Evolutionary conservation across 140 eudicot genomes (phyloP).

Genomic region (Senecio squalidus): DNA sequence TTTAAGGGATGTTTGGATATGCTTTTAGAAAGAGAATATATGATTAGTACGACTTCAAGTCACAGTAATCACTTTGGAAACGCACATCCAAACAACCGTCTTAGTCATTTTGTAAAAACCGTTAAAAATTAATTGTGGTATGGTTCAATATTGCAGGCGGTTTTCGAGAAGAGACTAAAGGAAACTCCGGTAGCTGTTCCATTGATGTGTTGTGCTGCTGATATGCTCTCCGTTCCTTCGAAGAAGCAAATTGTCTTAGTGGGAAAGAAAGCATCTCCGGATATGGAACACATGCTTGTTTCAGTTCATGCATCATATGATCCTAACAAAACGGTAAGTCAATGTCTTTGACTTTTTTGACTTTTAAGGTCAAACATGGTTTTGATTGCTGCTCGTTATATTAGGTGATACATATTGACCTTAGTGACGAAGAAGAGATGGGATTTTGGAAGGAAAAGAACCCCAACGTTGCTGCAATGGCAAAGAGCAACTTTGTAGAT

Average conservation of each 20-base stretch:
- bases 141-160: conserved; percentile 39
- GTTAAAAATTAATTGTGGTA: not conserved
- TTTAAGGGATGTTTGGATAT: too few relatives aligned
- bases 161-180: conserved; percentile 70
- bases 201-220: conserved; percentile 86
- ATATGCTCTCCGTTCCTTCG: conserved; percentile 68
- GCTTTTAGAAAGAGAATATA: too few relatives aligned
- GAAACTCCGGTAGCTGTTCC: conserved; percentile 80
- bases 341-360: conserved; percentile 8
- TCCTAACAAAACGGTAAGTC: conserved; percentile 64
- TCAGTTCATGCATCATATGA: conserved; percentile 69
- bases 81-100: not conserved
- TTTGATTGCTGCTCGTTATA: not conserved
- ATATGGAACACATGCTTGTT: conserved; percentile 63
- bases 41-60: too few relatives aligned
- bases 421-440: conserved; percentile 48
- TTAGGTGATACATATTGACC: conserved; percentile 86
- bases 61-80: not conserved
- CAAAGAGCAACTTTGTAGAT: conserved; percentile 33
- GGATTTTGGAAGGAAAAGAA: conserved; percentile 70
- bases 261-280: conserved; percentile 42
- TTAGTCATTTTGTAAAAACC: not conserved
- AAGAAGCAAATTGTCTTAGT: conserved; percentile 81
- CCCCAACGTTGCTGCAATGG: conserved; percentile 58
- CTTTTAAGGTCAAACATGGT: conserved; percentile 9